Conservation (phyloP, 169 alveolate species). For the Cyclospora cayetanensis region DNA sequence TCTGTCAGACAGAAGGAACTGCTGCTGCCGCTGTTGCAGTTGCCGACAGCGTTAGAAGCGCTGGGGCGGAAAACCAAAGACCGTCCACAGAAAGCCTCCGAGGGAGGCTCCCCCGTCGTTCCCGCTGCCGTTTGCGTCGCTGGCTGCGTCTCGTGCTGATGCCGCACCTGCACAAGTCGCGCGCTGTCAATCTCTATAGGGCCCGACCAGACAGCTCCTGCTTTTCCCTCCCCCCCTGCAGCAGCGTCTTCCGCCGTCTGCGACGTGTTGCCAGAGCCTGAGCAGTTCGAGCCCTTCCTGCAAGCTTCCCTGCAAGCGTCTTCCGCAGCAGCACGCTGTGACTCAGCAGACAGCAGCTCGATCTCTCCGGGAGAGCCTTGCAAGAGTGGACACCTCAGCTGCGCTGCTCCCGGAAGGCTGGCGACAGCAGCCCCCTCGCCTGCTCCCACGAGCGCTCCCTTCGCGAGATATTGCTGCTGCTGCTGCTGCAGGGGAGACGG, state of each 20-base stretch:
- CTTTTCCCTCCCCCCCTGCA: not conserved
- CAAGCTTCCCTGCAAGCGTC: not conserved
- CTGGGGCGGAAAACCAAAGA: not conserved
- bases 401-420: too few species aligned
- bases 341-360: too few species aligned
- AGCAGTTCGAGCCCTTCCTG: not conserved
- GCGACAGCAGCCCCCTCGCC: too few species aligned
- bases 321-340: too few species aligned
- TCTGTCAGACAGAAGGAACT: constrained; percentile 12
- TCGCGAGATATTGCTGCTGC: not conserved
- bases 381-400: too few species aligned
- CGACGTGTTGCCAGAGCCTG: not conserved
- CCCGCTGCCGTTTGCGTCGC: not conserved
- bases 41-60: too few species aligned
- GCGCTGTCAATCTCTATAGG: constrained; percentile 43
- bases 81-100: not conserved
- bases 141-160: not conserved
- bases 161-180: constrained; percentile 48
- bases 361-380: too few species aligned
- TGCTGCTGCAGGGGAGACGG: not conserved
- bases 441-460: not conserved
- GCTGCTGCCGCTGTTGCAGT: not conserved
- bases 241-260: constrained; percentile 14
- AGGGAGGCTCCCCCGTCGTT: not conserved
- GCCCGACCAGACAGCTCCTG: constrained; percentile 44